A percentile compares a stretch with the other conserved stretches of the same genome.
These are phyloP conservation scores for Talaromyces rugulosus DNA, from an alignment of 2,329 filamentous ascomycete species.

Conservation along the genomic window DNA sequence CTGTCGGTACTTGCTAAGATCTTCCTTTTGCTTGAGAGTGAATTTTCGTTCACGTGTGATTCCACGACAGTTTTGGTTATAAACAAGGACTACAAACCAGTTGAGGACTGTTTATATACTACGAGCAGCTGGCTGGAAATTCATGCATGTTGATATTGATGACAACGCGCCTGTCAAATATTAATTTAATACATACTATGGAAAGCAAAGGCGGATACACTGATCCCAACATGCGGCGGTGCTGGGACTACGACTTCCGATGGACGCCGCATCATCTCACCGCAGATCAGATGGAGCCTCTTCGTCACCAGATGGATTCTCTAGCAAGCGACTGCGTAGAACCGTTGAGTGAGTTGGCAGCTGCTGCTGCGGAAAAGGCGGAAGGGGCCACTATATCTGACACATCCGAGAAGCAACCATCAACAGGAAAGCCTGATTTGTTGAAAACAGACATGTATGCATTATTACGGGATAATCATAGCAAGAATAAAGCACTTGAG, in stretches of 20 bases:
- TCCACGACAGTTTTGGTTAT: background rate
- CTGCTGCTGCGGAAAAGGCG: constrained; percentile 7
- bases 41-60: background rate
- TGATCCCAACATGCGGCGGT: background rate
- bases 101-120: background rate
- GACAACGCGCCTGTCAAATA: background rate
- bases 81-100: background rate
- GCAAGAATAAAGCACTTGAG: constrained; percentile 52
- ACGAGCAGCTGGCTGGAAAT: background rate
- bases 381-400: background rate
- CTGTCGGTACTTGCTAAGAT: background rate
- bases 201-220: background rate
- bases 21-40: background rate
- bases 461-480: constrained; percentile 56
- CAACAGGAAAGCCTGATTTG: background rate
- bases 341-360: background rate
- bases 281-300: constrained; percentile 1
- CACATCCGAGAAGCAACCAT: background rate
- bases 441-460: constrained; percentile 58
- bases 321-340: background rate
- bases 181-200: background rate
- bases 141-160: background rate
- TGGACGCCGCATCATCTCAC: constrained; percentile 1
- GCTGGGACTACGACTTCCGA: constrained; percentile 3
- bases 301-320: constrained; percentile 21